These are phyloP conservation scores for Hymenoscyphus occultus DNA, from an alignment of 2,329 filamentous ascomycete species.

Conservation along the genomic window DNA sequence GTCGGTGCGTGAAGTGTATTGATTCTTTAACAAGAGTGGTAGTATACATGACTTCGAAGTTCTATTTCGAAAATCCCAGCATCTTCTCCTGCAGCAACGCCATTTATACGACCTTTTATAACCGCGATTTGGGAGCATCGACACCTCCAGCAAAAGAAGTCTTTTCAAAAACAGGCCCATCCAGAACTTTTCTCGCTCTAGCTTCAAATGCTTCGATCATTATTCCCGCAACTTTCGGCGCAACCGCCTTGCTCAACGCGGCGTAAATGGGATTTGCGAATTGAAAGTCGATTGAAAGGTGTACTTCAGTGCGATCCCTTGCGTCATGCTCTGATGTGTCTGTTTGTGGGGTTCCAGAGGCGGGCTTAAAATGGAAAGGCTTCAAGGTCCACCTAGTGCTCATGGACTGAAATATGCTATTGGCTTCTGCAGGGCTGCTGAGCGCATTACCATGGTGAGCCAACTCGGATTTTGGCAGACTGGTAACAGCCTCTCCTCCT, in stretches of 20 bases:
- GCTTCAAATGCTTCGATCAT: slow-evolving; percentile 95
- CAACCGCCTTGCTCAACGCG: slow-evolving; percentile 75
- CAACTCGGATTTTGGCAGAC: slow-evolving; percentile 40
- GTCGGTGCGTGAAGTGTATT: neutral
- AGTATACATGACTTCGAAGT: neutral
- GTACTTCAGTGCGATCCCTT: slow-evolving; percentile 65
- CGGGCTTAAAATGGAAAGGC: slow-evolving; percentile 46
- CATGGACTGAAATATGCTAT: slow-evolving; percentile 63
- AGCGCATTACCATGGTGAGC: slow-evolving; percentile 42
- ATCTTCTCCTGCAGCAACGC: neutral
- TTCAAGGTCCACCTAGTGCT: slow-evolving; percentile 67
- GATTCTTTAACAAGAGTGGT: neutral
- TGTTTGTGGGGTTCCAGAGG: slow-evolving; percentile 37
- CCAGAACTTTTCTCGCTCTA: slow-evolving; percentile 62
- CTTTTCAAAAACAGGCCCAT: slow-evolving; percentile 16
- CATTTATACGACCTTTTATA: slow-evolving; percentile 1
- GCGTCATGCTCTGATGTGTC: slow-evolving; percentile 27
- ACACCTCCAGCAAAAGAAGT: neutral
- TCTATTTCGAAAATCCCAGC: neutral
- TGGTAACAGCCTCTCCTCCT: slow-evolving; percentile 54
- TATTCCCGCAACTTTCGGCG: slow-evolving; percentile 76
- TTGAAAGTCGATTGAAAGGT: slow-evolving; percentile 73
- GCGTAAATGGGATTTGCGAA: slow-evolving; percentile 89
- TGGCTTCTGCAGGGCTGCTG: slow-evolving; percentile 41
- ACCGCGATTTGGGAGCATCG: neutral